Percentiles rank a stretch among this genome's conserved stretches.
phyloP scores from a whole-genome alignment of 331 rosid species.

The Dryas integrifolia region DNA sequence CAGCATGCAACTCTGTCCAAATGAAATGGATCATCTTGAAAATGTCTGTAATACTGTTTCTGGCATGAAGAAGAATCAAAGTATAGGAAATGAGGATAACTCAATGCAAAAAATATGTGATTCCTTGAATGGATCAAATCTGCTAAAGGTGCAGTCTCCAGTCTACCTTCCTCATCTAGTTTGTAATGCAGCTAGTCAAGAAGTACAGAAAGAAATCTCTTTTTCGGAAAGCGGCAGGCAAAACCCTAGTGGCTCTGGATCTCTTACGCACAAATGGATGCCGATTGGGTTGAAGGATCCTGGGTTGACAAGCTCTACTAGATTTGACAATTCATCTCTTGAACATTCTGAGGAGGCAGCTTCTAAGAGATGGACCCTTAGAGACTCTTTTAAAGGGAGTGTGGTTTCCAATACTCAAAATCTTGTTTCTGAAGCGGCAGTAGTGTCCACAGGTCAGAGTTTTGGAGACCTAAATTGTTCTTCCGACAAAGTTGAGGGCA shows the following conservation, averaged over 20 bases:
- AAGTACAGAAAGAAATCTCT: constrained; percentile 39
- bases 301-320: constrained; percentile 32
- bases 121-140: constrained; percentile 29
- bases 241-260: constrained; percentile 41
- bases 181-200: constrained; percentile 41
- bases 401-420: constrained; percentile 26
- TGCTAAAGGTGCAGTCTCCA: constrained; percentile 37
- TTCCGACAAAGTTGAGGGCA: constrained; percentile 24
- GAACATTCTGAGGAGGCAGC: constrained; percentile 39
- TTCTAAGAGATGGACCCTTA: constrained; percentile 29
- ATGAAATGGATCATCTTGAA: constrained; percentile 31
- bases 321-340: constrained; percentile 36
- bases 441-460: constrained; percentile 21
- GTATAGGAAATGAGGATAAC: constrained; percentile 34
- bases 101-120: constrained; percentile 32
- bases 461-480: constrained; percentile 14
- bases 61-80: constrained; percentile 29
- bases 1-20: constrained; percentile 31
- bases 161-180: constrained; percentile 38
- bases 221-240: constrained; percentile 42
- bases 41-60: constrained; percentile 23
- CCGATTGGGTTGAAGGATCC: constrained; percentile 54
- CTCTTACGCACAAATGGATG: constrained; percentile 66
- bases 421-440: constrained; percentile 33
- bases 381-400: constrained; percentile 35